Percentiles rank a stretch among this genome's conserved stretches.
phyloP scores from a whole-genome alignment of 1,284 basidiomycete species.

The Ustilago curta region DNA sequence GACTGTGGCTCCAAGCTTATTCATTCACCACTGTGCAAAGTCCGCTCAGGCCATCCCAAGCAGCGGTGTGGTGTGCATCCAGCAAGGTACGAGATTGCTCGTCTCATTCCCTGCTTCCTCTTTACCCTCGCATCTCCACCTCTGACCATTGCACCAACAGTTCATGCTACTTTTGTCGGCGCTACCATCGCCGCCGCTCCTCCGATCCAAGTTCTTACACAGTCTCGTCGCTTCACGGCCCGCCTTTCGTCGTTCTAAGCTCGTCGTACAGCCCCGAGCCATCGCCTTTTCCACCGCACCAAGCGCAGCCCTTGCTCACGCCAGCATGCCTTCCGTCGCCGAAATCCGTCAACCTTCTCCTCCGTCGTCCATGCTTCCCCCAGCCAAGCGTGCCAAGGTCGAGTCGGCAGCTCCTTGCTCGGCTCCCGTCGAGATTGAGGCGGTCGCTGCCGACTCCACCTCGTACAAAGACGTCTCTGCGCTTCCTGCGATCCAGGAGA shows the following conservation, averaged over 20 bases:
- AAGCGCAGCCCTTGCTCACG: slow-evolving; percentile 7
- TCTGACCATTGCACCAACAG: background rate
- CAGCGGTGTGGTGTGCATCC: background rate
- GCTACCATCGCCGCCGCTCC: slow-evolving; percentile 27
- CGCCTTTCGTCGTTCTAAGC: background rate
- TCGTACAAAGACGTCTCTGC: slow-evolving; percentile 23
- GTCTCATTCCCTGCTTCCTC: background rate
- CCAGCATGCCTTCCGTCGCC: slow-evolving; percentile 53
- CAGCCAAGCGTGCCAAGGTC: slow-evolving; percentile 45
- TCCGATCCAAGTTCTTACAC: slow-evolving; percentile 6
- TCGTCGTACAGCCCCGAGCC: background rate
- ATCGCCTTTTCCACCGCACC: background rate
- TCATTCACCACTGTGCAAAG: slow-evolving; percentile 12
- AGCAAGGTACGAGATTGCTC: background rate
- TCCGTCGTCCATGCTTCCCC: slow-evolving; percentile 33
- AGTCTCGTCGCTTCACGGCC: background rate
- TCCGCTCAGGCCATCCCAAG: slow-evolving; percentile 17
- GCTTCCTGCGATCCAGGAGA: slow-evolving; percentile 6
- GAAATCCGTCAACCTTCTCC: slow-evolving; percentile 27
- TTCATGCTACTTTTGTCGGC: slow-evolving; percentile 40
- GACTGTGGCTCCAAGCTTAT: slow-evolving; percentile 8
- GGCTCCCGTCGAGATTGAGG: slow-evolving; percentile 26
- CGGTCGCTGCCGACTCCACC: slow-evolving; percentile 43
- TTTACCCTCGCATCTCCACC: slow-evolving; percentile 2
- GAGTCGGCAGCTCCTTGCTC: slow-evolving; percentile 6